phyloP scores from a whole-genome alignment of 345 rosid species.

The Aquilaria sinensis region DNA sequence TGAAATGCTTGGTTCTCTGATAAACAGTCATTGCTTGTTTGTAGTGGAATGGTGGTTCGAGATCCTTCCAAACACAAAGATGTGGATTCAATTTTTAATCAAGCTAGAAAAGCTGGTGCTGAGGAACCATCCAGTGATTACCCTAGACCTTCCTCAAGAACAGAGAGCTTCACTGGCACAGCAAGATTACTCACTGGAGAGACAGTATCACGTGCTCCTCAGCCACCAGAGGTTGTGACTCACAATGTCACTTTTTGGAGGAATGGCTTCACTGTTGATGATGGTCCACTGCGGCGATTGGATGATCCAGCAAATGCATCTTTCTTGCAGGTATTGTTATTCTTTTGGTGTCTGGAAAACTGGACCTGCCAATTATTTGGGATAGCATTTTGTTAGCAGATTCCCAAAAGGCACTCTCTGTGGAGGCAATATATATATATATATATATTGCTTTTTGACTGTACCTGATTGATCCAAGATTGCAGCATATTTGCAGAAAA shows the following conservation, averaged over 20 bases:
- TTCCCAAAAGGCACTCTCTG: too few relatives aligned
- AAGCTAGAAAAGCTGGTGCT: slow-evolving; percentile 53
- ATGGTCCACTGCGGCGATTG: slow-evolving; percentile 73
- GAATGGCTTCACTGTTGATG: slow-evolving; percentile 87
- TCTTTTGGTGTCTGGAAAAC: too few relatives aligned
- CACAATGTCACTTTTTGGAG: slow-evolving; percentile 82
- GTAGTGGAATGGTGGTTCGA: slow-evolving; percentile 90
- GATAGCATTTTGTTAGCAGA: too few relatives aligned
- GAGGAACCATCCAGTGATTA: slow-evolving; percentile 58
- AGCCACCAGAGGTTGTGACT: slow-evolving; percentile 41
- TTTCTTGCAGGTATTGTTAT: slow-evolving; percentile 63
- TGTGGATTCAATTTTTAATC: slow-evolving; percentile 60
- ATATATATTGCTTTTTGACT: too few relatives aligned
- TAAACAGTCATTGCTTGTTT: not conserved
- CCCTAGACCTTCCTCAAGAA: slow-evolving; percentile 36
- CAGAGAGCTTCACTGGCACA: slow-evolving; percentile 69
- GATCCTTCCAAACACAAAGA: slow-evolving; percentile 62
- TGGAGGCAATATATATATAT: too few relatives aligned
- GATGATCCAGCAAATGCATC: slow-evolving; percentile 75
- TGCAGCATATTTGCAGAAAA: too few relatives aligned
- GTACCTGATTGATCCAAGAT: too few relatives aligned
- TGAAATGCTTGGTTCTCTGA: not conserved
- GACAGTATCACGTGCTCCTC: slow-evolving; percentile 46
- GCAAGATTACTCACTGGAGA: slow-evolving; percentile 78
- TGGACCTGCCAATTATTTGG: too few relatives aligned